Base-by-base conservation (phyloP, 805 yeast species). In the Ogataea glucozyma region DNA sequence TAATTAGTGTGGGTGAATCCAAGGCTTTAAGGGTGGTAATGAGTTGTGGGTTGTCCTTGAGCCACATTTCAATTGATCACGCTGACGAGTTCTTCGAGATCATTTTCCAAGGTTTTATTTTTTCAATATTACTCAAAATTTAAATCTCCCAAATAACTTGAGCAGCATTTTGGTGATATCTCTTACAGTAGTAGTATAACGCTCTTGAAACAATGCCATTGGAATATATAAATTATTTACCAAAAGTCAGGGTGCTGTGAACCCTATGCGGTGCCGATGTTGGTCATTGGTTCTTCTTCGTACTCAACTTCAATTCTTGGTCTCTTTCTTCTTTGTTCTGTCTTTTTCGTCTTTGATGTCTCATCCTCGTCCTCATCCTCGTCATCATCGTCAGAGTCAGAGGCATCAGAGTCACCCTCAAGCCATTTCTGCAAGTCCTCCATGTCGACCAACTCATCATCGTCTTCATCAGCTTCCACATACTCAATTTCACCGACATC, bases 381-480 rank as follows among this genome's bases (percentile, higher is more conserved):
- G 10, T 61, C 62, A 21, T 58, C 64, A 13, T 57, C 62, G 38
- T 62, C 69, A 27, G 59, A 57, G 30, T 48, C 52, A 27, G 52
- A 56, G n/a, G 68, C 87, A 40, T 51, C 56, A 10, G 57, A 51
- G 34, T 53, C 56, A 9, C 48, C 56, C 26, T 51, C 65, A 24
- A 85, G 70, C 97, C 97, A 91, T 65, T 79, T 83, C 66, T 90
- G 93, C 52, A 90, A 71, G 56, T 91, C 97, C 69, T 90, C 97
- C 70, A 91, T 78, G 60, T 93, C 97, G 19, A 88, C 96, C 55
- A 88, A 69, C 53, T 88, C 89, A 47, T 85, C 96, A 17, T 86
- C 95, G 12, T 84, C 95, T 43, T 86, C 96, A 39, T 86, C 96
- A 49, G 82, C 96, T 53, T 82, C 89, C 40, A 88, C 97, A 58